These are phyloP conservation scores for Aspergillus fructus DNA, from an alignment of 2,329 filamentous ascomycete genomes.

Conservation along the genomic window DNA sequence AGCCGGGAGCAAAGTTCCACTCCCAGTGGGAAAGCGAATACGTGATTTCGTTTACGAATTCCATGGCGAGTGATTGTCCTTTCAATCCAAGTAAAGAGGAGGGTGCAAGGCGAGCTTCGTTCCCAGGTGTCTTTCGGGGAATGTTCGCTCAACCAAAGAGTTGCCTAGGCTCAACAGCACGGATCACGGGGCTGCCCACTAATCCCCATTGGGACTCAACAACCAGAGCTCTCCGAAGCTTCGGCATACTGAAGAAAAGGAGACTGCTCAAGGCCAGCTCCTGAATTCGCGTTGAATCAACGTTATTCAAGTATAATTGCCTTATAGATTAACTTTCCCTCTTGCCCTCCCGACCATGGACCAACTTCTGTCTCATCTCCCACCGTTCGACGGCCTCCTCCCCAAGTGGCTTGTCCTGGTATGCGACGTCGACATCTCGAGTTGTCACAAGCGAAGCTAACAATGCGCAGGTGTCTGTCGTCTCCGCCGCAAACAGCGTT, in stretches of 20 bases:
- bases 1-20: conserved; percentile 34
- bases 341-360: conserved; percentile 21
- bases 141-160: not conserved
- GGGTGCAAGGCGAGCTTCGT: not conserved
- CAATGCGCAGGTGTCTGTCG: conserved; percentile 66
- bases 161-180: conserved; percentile 7
- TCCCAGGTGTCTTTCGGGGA: not conserved
- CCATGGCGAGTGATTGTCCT: conserved; percentile 26
- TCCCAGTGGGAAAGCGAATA: conserved; percentile 36
- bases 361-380: conserved; percentile 31
- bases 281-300: not conserved
- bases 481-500: conserved; percentile 80
- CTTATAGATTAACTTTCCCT: not conserved
- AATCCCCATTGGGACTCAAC: not conserved
- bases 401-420: conserved; percentile 68
- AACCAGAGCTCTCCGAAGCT: not conserved
- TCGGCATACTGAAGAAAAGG: not conserved
- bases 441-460: not conserved
- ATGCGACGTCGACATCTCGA: not conserved
- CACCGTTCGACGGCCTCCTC: conserved; percentile 51
- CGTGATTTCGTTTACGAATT: conserved; percentile 30
- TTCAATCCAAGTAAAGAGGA: not conserved
- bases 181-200: not conserved
- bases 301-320: not conserved
- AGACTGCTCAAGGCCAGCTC: not conserved